Percentiles rank a stretch among this genome's conserved stretches.
phyloP scores from a whole-genome alignment of 2,329 filamentous ascomycete species.

The Cadophora sp. region DNA sequence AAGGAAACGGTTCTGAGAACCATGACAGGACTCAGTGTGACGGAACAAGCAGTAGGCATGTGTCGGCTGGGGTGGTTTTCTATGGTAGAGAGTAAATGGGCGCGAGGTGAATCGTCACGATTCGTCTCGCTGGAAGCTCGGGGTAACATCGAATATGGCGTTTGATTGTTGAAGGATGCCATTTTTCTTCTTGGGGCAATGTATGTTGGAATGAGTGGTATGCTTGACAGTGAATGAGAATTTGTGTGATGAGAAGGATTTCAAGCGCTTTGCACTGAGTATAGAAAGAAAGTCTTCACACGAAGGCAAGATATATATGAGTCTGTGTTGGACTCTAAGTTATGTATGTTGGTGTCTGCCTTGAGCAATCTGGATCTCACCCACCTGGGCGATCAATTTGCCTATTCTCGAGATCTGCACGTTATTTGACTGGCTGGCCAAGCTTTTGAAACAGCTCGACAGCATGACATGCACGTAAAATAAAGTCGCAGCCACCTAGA shows the following conservation, averaged over 20 bases:
- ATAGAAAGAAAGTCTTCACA: background rate
- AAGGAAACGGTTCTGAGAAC: conserved; percentile 18
- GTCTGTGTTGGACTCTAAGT: background rate
- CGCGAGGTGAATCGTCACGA: conserved; percentile 10
- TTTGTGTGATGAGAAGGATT: background rate
- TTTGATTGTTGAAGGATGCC: background rate
- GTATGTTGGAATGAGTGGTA: background rate
- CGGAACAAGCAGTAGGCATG: conserved; percentile 13
- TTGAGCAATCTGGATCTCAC: background rate
- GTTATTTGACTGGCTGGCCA: background rate
- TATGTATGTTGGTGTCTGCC: background rate
- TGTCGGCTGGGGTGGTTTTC: background rate
- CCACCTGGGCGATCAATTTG: background rate
- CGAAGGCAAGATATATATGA: background rate
- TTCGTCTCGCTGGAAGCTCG: conserved; percentile 18
- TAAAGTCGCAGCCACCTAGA: background rate
- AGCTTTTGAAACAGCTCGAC: background rate
- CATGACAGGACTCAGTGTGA: conserved; percentile 21
- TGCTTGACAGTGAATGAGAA: background rate
- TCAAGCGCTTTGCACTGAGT: background rate
- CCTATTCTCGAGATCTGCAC: background rate
- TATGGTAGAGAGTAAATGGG: conserved; percentile 15
- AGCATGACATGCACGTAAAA: background rate
- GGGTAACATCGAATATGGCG: background rate
- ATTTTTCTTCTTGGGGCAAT: background rate